Evolutionary conservation across 2,329 filamentous ascomycete genomes (phyloP).

Genomic region (Corinectria fuckeliana): DNA sequence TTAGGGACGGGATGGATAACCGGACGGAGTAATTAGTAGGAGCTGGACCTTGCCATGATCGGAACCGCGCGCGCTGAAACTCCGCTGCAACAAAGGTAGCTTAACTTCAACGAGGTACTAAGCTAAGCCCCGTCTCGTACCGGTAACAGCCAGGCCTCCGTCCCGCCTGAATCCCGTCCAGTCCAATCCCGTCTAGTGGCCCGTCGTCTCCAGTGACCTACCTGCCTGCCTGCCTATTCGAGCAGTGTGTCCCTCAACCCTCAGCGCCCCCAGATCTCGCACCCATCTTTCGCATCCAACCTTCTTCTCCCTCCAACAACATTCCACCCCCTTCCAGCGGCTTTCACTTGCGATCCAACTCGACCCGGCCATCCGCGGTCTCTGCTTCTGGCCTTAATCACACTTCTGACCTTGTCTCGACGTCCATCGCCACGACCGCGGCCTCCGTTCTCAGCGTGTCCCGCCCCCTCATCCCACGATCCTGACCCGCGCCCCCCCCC

Average conservation of each 20-base stretch:
- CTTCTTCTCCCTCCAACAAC: slow-evolving; percentile 13
- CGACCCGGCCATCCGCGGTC: slow-evolving; percentile 1
- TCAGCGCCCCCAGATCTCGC: slow-evolving; percentile 21
- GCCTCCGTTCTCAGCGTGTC: slow-evolving; percentile 17
- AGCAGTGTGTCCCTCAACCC: slow-evolving; percentile 11
- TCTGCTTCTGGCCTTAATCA: background rate
- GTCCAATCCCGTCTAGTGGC: background rate
- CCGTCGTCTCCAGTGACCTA: slow-evolving; percentile 2
- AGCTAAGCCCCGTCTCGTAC: background rate
- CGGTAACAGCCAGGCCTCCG: no score
- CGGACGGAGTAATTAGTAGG: background rate
- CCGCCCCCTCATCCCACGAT: slow-evolving; percentile 27
- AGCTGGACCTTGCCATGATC: background rate
- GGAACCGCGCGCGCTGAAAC: background rate
- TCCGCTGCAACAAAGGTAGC: background rate
- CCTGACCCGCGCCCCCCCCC: slow-evolving; percentile 29
- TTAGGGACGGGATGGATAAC: no score
- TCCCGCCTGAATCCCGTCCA: no score
- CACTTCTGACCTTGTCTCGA: background rate
- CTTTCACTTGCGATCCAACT: slow-evolving; percentile 25
- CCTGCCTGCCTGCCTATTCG: slow-evolving; percentile 18
- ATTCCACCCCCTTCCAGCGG: slow-evolving; percentile 17
- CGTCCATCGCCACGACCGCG: slow-evolving; percentile 13
- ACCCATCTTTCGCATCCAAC: slow-evolving; percentile 9
- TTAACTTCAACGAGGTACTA: slow-evolving; percentile 8